Conservation (phyloP, 306 rosid species). For the Glycine latifolia region DNA sequence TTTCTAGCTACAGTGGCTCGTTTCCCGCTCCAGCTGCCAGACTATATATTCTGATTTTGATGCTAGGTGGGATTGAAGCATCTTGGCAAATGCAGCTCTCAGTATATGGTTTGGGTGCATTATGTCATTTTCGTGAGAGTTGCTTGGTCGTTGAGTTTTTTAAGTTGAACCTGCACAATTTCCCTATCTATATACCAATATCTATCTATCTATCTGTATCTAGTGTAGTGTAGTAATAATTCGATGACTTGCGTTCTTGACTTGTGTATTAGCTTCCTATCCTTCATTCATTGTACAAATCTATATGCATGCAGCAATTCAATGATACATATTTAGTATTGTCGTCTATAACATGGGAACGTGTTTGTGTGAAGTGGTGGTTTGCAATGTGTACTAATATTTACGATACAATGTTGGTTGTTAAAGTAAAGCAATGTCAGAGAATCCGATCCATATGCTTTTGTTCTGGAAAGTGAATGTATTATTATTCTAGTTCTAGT, state of each 20-base stretch:
- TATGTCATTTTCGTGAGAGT: background rate
- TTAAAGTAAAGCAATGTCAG: background rate
- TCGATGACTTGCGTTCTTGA: background rate
- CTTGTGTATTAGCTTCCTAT: conserved; percentile 1
- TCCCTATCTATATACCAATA: background rate
- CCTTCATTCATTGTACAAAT: background rate
- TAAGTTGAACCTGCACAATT: conserved; percentile 15
- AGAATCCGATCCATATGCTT: background rate
- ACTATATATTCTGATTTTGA: conserved; percentile 74
- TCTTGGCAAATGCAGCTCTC: background rate
- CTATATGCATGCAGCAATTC: background rate
- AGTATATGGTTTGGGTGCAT: conserved; percentile 23
- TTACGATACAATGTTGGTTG: background rate
- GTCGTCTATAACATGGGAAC: background rate
- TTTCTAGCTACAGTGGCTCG: conserved; percentile 70
- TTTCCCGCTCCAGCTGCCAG: conserved; percentile 78
- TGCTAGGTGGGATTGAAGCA: conserved; percentile 5
- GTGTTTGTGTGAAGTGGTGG: background rate
- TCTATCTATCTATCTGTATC: background rate
- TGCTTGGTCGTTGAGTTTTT: conserved; percentile 30
- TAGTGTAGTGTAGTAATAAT: background rate
- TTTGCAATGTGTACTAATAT: background rate
- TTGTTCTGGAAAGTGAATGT: conserved; percentile 20
- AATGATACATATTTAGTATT: conserved; percentile 8
- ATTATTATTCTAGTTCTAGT: background rate